Percentiles rank a stretch among this genome's conserved stretches.
Conservation (phyloP, 73 alveolate species). For the Stentor coeruleus region DNA sequence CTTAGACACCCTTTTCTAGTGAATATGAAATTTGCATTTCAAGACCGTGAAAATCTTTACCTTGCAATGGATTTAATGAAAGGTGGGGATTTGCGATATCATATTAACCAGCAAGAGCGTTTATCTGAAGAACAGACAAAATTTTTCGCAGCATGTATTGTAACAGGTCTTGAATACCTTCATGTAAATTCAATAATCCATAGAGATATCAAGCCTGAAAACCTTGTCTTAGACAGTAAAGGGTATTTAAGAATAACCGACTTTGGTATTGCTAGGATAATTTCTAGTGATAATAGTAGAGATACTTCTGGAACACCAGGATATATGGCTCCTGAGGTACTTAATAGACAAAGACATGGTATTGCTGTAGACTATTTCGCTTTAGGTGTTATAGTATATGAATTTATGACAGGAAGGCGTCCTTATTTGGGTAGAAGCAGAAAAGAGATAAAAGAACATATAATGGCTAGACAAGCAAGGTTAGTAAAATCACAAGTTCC, state of each 20-base stretch:
- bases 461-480: slow-evolving; percentile 59
- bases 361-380: slow-evolving; percentile 86
- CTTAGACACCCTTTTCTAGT: slow-evolving; percentile 69
- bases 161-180: slow-evolving; percentile 71
- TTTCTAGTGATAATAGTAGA: slow-evolving; percentile 69
- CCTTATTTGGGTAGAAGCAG: slow-evolving; percentile 89
- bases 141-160: slow-evolving; percentile 66
- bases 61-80: slow-evolving; percentile 81
- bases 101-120: slow-evolving; percentile 63
- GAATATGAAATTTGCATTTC: slow-evolving; percentile 91
- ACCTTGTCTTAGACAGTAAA: slow-evolving; percentile 72
- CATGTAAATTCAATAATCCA: slow-evolving; percentile 82
- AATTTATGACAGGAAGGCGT: slow-evolving; percentile 72
- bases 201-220: slow-evolving; percentile 95
- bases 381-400: slow-evolving; percentile 85
- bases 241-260: slow-evolving; percentile 85
- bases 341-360: slow-evolving; percentile 71
- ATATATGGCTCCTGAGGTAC: slow-evolving; percentile 89
- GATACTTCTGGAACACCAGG: slow-evolving; percentile 89
- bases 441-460: slow-evolving; percentile 69
- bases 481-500: slow-evolving; percentile 74
- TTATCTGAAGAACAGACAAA: slow-evolving; percentile 84
- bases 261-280: slow-evolving; percentile 83
- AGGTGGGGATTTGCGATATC: slow-evolving; percentile 96
- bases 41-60: slow-evolving; percentile 86